These are phyloP conservation scores for Apiospora rasikravindrae DNA, from an alignment of 2,329 filamentous ascomycete species.

Conservation along the genomic window DNA sequence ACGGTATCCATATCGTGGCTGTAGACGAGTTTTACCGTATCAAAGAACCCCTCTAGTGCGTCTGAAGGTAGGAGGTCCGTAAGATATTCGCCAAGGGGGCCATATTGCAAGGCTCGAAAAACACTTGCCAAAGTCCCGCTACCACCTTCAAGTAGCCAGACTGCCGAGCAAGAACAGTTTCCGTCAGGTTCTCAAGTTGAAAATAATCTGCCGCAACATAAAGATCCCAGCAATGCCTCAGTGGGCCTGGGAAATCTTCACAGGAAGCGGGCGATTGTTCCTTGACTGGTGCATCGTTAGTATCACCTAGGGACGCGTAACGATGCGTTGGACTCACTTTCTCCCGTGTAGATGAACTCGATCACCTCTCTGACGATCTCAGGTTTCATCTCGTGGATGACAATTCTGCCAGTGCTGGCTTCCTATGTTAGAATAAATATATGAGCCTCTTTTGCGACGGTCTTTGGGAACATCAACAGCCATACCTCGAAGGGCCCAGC, in stretches of 20 bases:
- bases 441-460: background rate
- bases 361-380: background rate
- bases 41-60: background rate
- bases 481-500: background rate
- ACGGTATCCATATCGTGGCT: background rate
- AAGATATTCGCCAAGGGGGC: background rate
- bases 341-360: background rate
- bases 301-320: background rate
- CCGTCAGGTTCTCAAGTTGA: background rate
- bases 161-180: background rate
- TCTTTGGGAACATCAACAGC: background rate
- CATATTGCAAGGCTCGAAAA: too few relatives aligned
- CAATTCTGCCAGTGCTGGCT: background rate
- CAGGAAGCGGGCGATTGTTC: too few relatives aligned
- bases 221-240: background rate
- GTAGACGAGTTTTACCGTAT: background rate
- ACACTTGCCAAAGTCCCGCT: too few relatives aligned
- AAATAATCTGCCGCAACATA: background rate
- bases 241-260: rapidly evolving
- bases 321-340: background rate
- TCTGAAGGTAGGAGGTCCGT: background rate
- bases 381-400: background rate
- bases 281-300: background rate
- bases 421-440: background rate
- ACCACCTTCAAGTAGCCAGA: background rate